Evolutionary conservation across 257 asterid genomes (phyloP), one percentile per base, ranked within the genome.

Genomic region (Haberlea rhodopensis): DNA sequence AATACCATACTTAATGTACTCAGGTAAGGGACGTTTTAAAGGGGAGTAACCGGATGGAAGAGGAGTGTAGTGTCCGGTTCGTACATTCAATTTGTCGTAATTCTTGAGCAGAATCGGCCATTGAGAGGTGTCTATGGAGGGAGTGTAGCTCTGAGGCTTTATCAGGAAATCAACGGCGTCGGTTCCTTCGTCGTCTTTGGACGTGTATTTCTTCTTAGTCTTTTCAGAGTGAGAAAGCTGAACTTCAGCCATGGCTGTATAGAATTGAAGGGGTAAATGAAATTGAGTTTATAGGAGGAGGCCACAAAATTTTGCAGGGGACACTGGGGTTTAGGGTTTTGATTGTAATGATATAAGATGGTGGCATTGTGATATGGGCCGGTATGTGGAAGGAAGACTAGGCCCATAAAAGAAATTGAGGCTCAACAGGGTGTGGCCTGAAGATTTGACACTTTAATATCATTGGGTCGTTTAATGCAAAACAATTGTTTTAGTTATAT

Each of bases 31-130:
- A 6, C 98, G 94, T 54, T 91, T 91, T 25, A 86, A 71, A 9
- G 98, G 98, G 29, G 98, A 83, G 76, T 27, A 86, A 8, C 98
- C 98, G 63, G 87, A 84, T 3, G 98, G 83, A 8, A 91, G 82
- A 19, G 98, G 98, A 13, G 98, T 91, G 87, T 84, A 91, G 81
- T 91, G 98, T 5, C 98, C 98, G 18, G 98, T 91, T 1, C 98
- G 85, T 4, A 91, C 79, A 68, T 91, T 90, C 20, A 90, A 78
- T 19, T 84, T 87, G 26, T 86, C 95, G 82, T 88, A 91, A 84
- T 91, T 86, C 27, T 91, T 91, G 8, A 91, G 80, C 7, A 91
- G 90, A 71, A 91, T 88, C 45, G 98, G 98, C 98, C 98, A 91
- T 4, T 88, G 66, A 22, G 98, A 88, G 26, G 98, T 86, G 78